A percentile compares a stretch with the other conserved stretches of the same genome.
phyloP scores from a whole-genome alignment of 2,329 filamentous ascomycete species.

The Aspergillus sp. region DNA sequence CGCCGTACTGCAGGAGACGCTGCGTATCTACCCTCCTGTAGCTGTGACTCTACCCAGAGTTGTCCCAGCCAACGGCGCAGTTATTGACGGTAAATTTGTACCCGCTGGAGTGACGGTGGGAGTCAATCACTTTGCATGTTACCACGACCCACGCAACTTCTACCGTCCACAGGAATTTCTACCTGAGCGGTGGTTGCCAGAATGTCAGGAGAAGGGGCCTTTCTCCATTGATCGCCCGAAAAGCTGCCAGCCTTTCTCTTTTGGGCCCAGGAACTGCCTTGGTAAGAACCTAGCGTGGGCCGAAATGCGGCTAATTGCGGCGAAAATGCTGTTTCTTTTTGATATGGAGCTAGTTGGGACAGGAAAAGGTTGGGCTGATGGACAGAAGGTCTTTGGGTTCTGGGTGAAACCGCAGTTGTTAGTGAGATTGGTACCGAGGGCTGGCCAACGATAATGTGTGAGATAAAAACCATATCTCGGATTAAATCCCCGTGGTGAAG shows the following conservation, averaged over 20 bases:
- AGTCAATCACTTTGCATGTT: slow-evolving; percentile 18
- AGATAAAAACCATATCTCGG: too few relatives aligned
- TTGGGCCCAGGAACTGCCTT: slow-evolving; percentile 34
- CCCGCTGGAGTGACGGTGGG: not conserved
- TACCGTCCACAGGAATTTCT: not conserved
- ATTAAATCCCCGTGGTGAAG: too few relatives aligned
- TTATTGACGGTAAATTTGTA: not conserved
- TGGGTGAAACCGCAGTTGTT: slow-evolving; percentile 4
- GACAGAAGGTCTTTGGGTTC: slow-evolving; percentile 7
- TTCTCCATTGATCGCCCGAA: slow-evolving; percentile 9
- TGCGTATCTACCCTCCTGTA: slow-evolving; percentile 32
- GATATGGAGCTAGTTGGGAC: not conserved
- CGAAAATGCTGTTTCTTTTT: slow-evolving; percentile 2
- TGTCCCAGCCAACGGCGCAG: slow-evolving; percentile 21
- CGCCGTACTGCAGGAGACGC: slow-evolving; percentile 28
- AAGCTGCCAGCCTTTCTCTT: slow-evolving; percentile 34
- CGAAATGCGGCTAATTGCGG: slow-evolving; percentile 10
- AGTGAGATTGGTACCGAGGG: not conserved
- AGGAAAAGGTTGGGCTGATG: not conserved
- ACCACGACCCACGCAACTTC: slow-evolving; percentile 27
- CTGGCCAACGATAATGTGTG: not conserved
- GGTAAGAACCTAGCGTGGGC: slow-evolving; percentile 22
- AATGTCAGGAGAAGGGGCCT: not conserved
- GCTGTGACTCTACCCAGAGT: slow-evolving; percentile 34
- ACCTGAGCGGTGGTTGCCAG: not conserved